Conservation (phyloP, 2,329 filamentous ascomycete species). For the Aspergillus udagawae region DNA sequence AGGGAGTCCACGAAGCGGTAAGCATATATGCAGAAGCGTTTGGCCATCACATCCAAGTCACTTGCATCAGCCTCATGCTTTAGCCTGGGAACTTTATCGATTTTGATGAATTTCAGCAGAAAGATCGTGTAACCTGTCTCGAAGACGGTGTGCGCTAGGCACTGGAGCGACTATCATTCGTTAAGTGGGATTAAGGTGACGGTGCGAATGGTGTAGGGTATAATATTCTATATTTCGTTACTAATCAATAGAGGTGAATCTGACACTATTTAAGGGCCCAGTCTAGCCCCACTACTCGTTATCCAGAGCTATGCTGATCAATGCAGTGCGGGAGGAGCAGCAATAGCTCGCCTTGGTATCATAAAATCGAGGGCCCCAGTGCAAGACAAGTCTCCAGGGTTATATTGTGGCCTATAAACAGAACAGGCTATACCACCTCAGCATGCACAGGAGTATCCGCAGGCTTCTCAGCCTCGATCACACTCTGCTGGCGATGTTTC, state of each 20-base stretch:
- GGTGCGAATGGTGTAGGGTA: background rate
- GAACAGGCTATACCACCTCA: constrained; percentile 8
- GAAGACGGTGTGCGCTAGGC: no score
- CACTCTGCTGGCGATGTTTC: constrained; percentile 16
- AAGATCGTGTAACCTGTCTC: background rate
- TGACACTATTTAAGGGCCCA: background rate
- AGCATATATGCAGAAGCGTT: background rate
- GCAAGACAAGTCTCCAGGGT: no score
- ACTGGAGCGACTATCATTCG: background rate
- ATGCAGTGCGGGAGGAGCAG: no score
- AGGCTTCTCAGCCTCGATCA: constrained; percentile 8
- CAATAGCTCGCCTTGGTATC: no score
- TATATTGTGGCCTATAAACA: background rate
- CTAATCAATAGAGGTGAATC: background rate
- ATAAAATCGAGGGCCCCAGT: no score
- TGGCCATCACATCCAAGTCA: background rate
- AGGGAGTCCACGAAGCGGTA: background rate
- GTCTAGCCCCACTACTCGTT: no score
- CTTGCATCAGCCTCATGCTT: background rate
- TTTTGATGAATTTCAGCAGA: background rate
- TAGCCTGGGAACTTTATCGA: no score
- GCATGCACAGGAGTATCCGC: constrained; percentile 8
- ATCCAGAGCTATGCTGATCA: no score
- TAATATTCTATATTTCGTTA: background rate
- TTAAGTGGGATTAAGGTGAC: no score